Percentiles rank a stretch among this genome's conserved stretches.
phyloP scores from a whole-genome alignment of 192 early-diverging fungal genomes.

The Phycomyces blakesleeanus region DNA sequence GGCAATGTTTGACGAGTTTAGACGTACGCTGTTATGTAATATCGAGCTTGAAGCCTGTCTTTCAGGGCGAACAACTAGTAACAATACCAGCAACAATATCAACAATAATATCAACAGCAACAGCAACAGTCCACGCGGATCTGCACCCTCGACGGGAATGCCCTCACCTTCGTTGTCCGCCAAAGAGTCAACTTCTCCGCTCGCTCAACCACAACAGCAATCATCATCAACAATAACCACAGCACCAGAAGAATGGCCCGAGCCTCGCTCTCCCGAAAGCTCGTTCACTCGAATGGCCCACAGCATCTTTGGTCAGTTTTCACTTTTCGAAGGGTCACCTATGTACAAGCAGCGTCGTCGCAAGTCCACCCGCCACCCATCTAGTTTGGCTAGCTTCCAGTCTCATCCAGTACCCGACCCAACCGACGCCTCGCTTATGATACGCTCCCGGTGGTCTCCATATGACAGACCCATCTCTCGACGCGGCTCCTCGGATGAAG shows the following conservation, averaged over 20 bases:
- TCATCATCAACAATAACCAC: no score
- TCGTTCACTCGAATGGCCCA: neutral
- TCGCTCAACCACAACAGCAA: neutral
- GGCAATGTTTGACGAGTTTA: slow-evolving; percentile 50
- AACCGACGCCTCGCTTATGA: neutral
- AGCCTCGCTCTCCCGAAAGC: neutral
- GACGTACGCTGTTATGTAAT: slow-evolving; percentile 50
- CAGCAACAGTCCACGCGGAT: neutral
- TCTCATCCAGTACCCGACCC: neutral
- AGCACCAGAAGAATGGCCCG: neutral
- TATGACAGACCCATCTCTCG: neutral
- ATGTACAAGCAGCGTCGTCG: slow-evolving; percentile 70
- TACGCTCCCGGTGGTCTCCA: neutral
- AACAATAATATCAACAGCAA: neutral
- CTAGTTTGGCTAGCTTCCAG: neutral
- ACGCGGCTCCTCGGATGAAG: neutral
- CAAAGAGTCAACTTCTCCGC: neutral
- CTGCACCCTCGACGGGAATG: neutral
- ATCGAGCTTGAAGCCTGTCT: slow-evolving; percentile 83
- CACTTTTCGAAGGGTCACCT: slow-evolving; percentile 67
- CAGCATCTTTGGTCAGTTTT: slow-evolving; percentile 49
- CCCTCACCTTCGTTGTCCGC: neutral
- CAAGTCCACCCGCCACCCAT: neutral
- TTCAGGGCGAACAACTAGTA: neutral
- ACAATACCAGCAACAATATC: slow-evolving; percentile 1